phyloP scores from a whole-genome alignment of 306 rosid genomes.

The Carpinus viminea region DNA sequence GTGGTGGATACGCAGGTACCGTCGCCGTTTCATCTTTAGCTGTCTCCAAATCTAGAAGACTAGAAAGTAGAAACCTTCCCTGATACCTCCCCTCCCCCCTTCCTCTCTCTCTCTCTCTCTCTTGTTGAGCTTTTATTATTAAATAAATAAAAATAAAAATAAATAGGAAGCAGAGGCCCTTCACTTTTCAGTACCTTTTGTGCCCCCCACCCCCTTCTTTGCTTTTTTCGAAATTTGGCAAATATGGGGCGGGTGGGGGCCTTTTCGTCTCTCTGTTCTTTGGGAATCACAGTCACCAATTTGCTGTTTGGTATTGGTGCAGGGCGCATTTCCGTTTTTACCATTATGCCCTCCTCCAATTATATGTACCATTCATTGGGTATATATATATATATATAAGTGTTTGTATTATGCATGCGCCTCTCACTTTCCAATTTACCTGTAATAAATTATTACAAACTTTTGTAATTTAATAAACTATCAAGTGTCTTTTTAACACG shows the following conservation, averaged over 20 bases:
- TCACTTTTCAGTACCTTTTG: conserved; percentile 6
- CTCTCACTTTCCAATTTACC: no score
- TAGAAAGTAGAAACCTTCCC: background rate
- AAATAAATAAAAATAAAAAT: no score
- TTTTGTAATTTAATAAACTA: no score
- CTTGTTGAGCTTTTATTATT: no score
- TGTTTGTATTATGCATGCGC: no score
- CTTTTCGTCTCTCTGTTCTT: background rate
- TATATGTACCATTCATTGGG: no score
- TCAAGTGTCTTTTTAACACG: no score
- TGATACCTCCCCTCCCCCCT: background rate
- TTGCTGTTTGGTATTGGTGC: background rate
- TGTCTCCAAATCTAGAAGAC: conserved; percentile 9
- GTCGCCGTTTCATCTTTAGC: conserved; percentile 33
- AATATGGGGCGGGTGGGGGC: background rate
- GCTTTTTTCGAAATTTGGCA: background rate
- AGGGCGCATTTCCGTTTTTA: background rate
- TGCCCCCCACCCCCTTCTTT: background rate
- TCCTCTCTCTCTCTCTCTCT: background rate
- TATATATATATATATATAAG: no score
- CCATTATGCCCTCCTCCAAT: background rate
- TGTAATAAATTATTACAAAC: background rate
- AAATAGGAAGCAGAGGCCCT: no score
- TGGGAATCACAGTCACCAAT: background rate
- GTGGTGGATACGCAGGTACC: conserved; percentile 44